Percentiles rank a stretch among this genome's conserved stretches.
Conservation (phyloP, 2,329 filamentous ascomycete genomes). For the Xenoacremonium recifei region DNA sequence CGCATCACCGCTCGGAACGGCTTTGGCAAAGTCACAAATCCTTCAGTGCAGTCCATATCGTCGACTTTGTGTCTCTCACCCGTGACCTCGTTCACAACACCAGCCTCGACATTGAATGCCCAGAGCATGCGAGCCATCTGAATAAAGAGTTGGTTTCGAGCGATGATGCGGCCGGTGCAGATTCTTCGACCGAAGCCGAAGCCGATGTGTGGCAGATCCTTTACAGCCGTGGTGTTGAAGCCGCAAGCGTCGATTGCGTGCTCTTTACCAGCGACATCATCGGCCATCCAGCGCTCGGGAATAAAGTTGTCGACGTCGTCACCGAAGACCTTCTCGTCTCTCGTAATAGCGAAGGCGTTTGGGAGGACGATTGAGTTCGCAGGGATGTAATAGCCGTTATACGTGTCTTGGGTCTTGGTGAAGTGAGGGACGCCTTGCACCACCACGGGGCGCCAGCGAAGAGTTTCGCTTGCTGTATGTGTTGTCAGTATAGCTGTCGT, state of each 20-base stretch:
- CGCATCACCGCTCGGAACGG: too few relatives aligned
- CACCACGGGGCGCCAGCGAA: constrained; percentile 30
- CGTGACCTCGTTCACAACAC: too few relatives aligned
- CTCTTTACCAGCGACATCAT: constrained; percentile 3
- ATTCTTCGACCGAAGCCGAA: constrained; percentile 16
- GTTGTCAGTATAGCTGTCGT: too few relatives aligned
- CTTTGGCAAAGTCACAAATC: too few relatives aligned
- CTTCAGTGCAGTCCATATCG: too few relatives aligned
- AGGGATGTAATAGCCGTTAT: constrained; percentile 24
- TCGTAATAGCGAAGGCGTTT: constrained; percentile 41
- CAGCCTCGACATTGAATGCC: constrained; percentile 11
- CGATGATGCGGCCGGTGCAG: constrained; percentile 16
- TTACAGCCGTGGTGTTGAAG: too few relatives aligned
- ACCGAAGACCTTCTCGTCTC: constrained; percentile 67
- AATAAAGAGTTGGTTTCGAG: constrained; percentile 13
- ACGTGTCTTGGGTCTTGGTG: constrained; percentile 28
- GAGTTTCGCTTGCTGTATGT: too few relatives aligned
- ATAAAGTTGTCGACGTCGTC: constrained; percentile 31
- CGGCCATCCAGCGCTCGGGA: constrained; percentile 26
- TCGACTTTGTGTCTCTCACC: too few relatives aligned
- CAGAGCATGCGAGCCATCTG: constrained; percentile 11
- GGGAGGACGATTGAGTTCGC: constrained; percentile 24
- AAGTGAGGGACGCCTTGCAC: constrained; percentile 38
- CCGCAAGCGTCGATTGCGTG: constrained; percentile 18
- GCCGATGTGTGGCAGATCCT: background rate